Percentiles rank a stretch among this genome's conserved stretches.
These are phyloP conservation scores for Escallonia rubra DNA, from an alignment of 129 eudicot species.

Conservation along the genomic window DNA sequence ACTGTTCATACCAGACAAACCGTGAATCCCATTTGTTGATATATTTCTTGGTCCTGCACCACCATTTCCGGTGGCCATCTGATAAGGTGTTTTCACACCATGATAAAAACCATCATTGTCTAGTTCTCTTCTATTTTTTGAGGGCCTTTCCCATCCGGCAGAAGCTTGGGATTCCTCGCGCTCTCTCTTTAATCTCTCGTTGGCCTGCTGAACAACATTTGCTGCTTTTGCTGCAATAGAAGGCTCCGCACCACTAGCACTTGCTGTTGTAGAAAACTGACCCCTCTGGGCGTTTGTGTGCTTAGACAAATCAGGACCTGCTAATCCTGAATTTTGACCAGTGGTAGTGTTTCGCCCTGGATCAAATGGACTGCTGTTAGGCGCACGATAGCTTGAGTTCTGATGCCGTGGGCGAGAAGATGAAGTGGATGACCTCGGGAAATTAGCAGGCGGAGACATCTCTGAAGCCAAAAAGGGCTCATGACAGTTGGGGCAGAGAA, in stretches of 20 bases:
- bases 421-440: slow-evolving; percentile 31
- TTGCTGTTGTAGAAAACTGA: slow-evolving; percentile 17
- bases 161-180: slow-evolving; percentile 45
- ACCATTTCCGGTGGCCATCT: slow-evolving; percentile 34
- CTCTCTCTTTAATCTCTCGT: slow-evolving; percentile 62
- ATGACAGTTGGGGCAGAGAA: slow-evolving; percentile 74
- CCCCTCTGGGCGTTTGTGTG: slow-evolving; percentile 19
- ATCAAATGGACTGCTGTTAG: slow-evolving; percentile 12
- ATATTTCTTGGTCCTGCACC: slow-evolving; percentile 20
- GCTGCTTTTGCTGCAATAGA: slow-evolving; percentile 62
- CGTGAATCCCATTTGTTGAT: slow-evolving; percentile 13
- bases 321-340: slow-evolving; percentile 23
- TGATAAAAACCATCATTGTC: slow-evolving; percentile 27
- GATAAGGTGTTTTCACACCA: slow-evolving; percentile 30
- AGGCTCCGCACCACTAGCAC: slow-evolving; percentile 26
- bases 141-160: slow-evolving; percentile 25
- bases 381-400: slow-evolving; percentile 21
- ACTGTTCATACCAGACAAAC: slow-evolving; percentile 17
- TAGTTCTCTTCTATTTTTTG: slow-evolving; percentile 38
- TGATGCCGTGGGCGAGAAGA: slow-evolving; percentile 32
- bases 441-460: slow-evolving; percentile 66
- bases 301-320: slow-evolving; percentile 19
- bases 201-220: slow-evolving; percentile 47
- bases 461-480: slow-evolving; percentile 72
- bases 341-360: slow-evolving; percentile 21